phyloP scores from a whole-genome alignment of 2,329 filamentous ascomycete genomes.

The Fusarium acutatum region DNA sequence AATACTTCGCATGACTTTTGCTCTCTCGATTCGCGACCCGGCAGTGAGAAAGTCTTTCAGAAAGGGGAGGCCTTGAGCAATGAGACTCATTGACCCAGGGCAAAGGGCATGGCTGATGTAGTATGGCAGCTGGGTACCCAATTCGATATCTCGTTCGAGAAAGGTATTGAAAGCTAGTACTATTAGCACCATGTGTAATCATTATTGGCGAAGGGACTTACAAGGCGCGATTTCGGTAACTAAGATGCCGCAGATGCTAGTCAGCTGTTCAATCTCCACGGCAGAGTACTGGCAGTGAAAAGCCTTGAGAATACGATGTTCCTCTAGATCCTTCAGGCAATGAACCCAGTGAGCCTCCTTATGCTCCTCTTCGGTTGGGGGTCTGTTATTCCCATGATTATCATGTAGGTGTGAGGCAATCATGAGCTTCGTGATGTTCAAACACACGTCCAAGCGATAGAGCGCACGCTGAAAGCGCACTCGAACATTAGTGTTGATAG shows the following conservation, averaged over 20 bases:
- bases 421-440: not conserved
- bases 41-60: constrained; percentile 7
- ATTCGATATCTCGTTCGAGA: constrained; percentile 5
- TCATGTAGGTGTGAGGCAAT: not conserved
- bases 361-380: not conserved
- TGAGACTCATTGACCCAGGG: not conserved
- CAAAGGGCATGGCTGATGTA: not conserved
- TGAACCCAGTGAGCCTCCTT: not conserved
- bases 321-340: not conserved
- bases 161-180: constrained; percentile 8
- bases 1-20: not conserved
- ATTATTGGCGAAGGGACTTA: not conserved
- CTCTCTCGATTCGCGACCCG: not conserved
- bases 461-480: constrained; percentile 7
- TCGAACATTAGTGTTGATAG: not conserved
- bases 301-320: not conserved
- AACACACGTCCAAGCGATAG: not conserved
- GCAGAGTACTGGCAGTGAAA: not conserved
- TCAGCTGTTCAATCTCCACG: constrained; percentile 5
- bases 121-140: not conserved
- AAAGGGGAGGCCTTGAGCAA: not conserved
- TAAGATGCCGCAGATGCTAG: not conserved
- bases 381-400: not conserved
- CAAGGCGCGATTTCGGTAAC: not conserved
- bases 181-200: not conserved